Base-by-base conservation (phyloP, 2,329 filamentous ascomycete genomes). In the Scedosporium dehoogii region DNA sequence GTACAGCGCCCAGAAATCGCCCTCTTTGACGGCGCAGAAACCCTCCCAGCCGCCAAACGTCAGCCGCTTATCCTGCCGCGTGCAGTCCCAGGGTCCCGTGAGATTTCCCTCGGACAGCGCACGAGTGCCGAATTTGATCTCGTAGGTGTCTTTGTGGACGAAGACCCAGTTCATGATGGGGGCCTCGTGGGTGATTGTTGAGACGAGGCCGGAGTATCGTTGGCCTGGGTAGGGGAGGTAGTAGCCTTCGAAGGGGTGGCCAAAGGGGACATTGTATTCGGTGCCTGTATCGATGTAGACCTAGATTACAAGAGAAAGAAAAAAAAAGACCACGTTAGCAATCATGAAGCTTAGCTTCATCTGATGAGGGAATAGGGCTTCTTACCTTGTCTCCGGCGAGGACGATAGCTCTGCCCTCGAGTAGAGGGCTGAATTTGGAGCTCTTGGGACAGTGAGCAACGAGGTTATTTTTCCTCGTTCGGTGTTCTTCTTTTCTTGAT, bases 191-290 rank as follows among this genome's bases (percentile, higher is more conserved):
- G 74, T 78, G 46, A 81, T 80, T 9, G 77, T 80, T 58, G 75
- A 79, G 29, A 81, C 78, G 2, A 81, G 69, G 3, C 79, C 79
- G 44, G 78, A 74, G 53, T 76, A 74, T 27, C 70, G 63, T n/a
- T 74, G 65, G n/a, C 82, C 82, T 3, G 82, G 82, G 65, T 84
- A 85, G 1, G 82, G 81, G 23, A 85, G 72, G 65, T 78, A 85
- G 67, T 85, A 85, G 27, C 82, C 82, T 3, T 80, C 76, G 67
- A 83, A 85, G 0, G 78, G 77, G 67, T 85, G 81, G 3, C 80
- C 77, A 59, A 73, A 71, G 1, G 65, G 68, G 60, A 69, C 65
- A 60, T 66, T 68, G 56, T 64, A 67, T 41, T 69, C 64, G 60
- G 66, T 62, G 46, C 69, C 73, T 10, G 76, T 79, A 60, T 80